Evolutionary conservation across 768 basidiomycete species (phyloP), one percentile per base, ranked within the genome.

Genomic region (Termitomyces sp.): DNA sequence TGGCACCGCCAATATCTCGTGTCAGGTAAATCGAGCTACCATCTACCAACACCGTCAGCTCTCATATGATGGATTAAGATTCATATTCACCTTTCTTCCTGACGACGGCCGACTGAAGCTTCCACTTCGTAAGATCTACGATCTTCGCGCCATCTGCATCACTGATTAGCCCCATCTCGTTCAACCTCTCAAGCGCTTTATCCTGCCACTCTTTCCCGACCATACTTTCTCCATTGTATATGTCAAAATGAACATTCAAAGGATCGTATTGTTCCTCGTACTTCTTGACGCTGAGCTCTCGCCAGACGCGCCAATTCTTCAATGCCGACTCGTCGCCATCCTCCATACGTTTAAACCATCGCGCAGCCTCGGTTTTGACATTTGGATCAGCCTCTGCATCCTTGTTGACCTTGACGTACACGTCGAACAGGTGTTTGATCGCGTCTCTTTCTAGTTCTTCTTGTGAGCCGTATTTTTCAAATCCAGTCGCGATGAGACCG

Each of bases 341-440:
- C 69, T 95, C 93, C 92, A 97, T 96, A 12, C 86, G 87, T 71
- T 87, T 93, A 80, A 99, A 99, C 81, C 91, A 94, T 49, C 80
- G 76, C 0, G 90, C 90, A 0, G 93, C 93, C 51, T 86, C 83
- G 6, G 72, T 79, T 72, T 88, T 92, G 69, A 91, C 89, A 26
- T 76, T 69, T 0, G 88, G 84, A 64, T 92, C 86, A 0, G 73
- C 63, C 15, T 88, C 87, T 3, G 88, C 89, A 50, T 94, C 96
- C 58, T 83, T 83, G 81, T 89, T 95, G 63, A 98, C 87, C 72
- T 92, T 86, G 72, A 98, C 94, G 70, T 99, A 99, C 49, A 99
- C 84, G 33, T 96, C 84, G 69, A 90, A 94, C 4, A 98, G 79
- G 68, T 99, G 96, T 66, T 93, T 93, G 74, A 99, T 97, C 2